Evolutionary conservation across 2,329 filamentous ascomycete genomes (phyloP).

Genomic region (Tolypocladium nubicola): DNA sequence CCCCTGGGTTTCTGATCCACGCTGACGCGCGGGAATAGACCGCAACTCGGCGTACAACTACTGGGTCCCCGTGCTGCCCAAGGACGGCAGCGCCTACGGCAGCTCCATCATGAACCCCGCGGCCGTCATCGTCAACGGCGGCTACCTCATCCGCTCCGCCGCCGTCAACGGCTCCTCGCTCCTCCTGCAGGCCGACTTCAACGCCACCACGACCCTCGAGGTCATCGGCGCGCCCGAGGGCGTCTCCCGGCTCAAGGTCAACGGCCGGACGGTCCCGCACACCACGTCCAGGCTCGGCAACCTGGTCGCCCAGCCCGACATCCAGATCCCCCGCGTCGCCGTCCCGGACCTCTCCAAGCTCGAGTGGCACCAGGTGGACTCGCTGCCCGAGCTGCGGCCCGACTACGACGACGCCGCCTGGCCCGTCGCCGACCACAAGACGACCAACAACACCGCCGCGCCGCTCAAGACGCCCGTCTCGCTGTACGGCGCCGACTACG

Average conservation of each 20-base stretch:
- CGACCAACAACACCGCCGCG: constrained; percentile 48
- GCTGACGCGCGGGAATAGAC: constrained; percentile 25
- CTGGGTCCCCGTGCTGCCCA: constrained; percentile 50
- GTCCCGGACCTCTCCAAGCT: constrained; percentile 38
- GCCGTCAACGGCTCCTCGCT: constrained; percentile 44
- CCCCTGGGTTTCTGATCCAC: neutral
- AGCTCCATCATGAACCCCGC: constrained; percentile 22
- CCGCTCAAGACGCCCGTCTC: constrained; percentile 52
- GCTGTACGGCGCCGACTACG: constrained; percentile 63
- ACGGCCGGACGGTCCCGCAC: constrained; percentile 25
- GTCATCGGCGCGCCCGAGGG: constrained; percentile 50
- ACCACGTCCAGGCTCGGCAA: constrained; percentile 29
- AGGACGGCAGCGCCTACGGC: constrained; percentile 18
- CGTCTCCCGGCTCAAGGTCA: constrained; percentile 33
- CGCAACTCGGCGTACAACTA: constrained; percentile 59
- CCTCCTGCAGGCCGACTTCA: constrained; percentile 59
- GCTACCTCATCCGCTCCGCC: constrained; percentile 54
- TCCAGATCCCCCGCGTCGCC: constrained; percentile 36
- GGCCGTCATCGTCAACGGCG: constrained; percentile 50
- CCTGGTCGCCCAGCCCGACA: constrained; percentile 36
- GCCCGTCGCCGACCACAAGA: constrained; percentile 45
- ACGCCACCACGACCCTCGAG: constrained; percentile 56
- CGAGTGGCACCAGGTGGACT: constrained; percentile 60
- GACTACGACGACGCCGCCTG: constrained; percentile 61
- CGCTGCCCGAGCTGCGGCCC: constrained; percentile 55